A percentile compares a stretch with the other conserved stretches of the same genome.
Evolutionary conservation across 805 yeast species (phyloP).

Genomic region (Clavispora phyllophila): DNA sequence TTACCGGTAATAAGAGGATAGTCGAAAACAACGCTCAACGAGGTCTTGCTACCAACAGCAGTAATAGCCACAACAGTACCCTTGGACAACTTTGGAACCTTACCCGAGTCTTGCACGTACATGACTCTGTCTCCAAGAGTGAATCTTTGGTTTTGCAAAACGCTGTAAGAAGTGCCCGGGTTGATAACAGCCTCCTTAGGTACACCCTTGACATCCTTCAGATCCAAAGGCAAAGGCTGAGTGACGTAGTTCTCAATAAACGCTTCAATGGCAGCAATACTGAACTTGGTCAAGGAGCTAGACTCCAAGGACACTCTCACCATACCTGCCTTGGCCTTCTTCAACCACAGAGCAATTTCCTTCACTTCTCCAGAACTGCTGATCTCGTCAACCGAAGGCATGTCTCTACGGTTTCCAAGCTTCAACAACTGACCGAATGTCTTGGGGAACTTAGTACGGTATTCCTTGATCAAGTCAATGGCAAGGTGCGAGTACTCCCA

Average conservation of each 20-base stretch:
- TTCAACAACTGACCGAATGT: constrained; percentile 43
- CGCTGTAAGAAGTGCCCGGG: constrained; percentile 66
- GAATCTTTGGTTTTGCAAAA: constrained; percentile 71
- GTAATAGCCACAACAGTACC: constrained; percentile 81
- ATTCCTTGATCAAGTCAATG: constrained; percentile 56
- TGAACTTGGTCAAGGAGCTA: constrained; percentile 65
- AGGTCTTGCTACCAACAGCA: constrained; percentile 54
- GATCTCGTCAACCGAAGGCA: constrained; percentile 36
- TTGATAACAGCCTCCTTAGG: constrained; percentile 80
- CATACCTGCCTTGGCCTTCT: constrained; percentile 43
- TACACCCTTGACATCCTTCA: constrained; percentile 67
- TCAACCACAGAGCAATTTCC: constrained; percentile 43
- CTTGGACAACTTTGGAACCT: constrained; percentile 78
- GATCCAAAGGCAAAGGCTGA: constrained; percentile 39
- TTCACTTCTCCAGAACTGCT: constrained; percentile 41
- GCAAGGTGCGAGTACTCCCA: constrained; percentile 88
- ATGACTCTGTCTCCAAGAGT: constrained; percentile 85
- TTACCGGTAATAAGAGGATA: constrained; percentile 77
- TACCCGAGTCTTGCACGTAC: constrained; percentile 80
- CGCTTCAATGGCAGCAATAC: constrained; percentile 64
- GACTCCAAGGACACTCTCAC: constrained; percentile 69
- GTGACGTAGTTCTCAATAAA: constrained; percentile 45
- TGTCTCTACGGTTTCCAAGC: constrained; percentile 16
- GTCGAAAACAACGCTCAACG: constrained; percentile 81
- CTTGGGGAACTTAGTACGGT: constrained; percentile 55